Conservation (phyloP, 2,329 filamentous ascomycete genomes). For the Colletotrichum orbiculare region DNA sequence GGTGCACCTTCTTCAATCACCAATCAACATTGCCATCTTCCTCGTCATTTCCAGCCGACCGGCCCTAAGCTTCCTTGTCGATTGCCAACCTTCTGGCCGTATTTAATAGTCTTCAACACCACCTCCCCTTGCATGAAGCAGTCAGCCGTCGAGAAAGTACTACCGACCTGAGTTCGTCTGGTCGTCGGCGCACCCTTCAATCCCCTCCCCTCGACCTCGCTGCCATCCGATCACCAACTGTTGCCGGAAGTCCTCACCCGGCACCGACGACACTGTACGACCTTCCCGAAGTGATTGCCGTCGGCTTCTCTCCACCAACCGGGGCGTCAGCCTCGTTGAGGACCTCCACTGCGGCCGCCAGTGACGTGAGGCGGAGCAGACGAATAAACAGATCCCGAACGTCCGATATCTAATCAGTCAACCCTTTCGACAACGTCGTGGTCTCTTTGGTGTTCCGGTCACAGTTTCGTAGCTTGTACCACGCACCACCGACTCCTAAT, state of each 20-base stretch:
- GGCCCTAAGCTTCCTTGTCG: conserved; percentile 4
- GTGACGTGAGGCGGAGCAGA: conserved; percentile 33
- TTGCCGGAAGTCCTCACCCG: conserved; percentile 12
- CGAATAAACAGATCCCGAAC: conserved; percentile 23
- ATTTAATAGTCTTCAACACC: conserved; percentile 24
- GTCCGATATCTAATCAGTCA: conserved; percentile 12
- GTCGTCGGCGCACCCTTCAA: conserved; percentile 9
- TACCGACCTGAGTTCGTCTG: conserved; percentile 25
- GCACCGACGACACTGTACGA: not conserved
- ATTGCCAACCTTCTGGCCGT: conserved; percentile 8
- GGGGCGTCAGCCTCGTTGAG: not conserved
- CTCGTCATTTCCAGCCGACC: not conserved
- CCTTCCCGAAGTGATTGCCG: conserved; percentile 19
- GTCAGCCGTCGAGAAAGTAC: not conserved
- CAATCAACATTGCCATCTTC: not conserved
- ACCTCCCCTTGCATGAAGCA: conserved; percentile 10
- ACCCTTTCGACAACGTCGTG: not conserved
- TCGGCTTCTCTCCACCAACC: conserved; percentile 6
- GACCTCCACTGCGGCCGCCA: conserved; percentile 21
- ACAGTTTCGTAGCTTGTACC: not conserved
- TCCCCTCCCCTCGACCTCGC: conserved; percentile 15
- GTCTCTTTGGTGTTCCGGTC: not conserved
- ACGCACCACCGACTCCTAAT: not conserved
- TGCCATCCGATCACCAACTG: conserved; percentile 17
- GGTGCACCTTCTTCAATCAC: conserved; percentile 1